Percentiles rank a stretch among this genome's conserved stretches.
These are phyloP conservation scores for Fusarium brevicatenulatum DNA, from an alignment of 2,329 filamentous ascomycete species.

Conservation along the genomic window DNA sequence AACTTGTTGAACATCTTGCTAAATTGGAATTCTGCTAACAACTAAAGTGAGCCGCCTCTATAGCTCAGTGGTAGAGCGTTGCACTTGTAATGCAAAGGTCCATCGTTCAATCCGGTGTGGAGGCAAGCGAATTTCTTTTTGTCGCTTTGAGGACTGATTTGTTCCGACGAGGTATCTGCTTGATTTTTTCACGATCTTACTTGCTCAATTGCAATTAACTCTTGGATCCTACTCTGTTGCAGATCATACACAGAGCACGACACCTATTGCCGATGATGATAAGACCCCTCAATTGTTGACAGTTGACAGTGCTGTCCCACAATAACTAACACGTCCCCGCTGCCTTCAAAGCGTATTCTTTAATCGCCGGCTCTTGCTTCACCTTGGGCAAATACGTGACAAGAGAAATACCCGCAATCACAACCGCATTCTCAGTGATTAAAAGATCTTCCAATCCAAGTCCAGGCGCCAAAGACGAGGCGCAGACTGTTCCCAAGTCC, in stretches of 20 bases:
- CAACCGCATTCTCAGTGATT: neutral
- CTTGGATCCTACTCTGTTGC: too few species aligned
- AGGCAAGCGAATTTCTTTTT: neutral
- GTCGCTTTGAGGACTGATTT: accelerated
- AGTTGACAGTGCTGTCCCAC: too few species aligned
- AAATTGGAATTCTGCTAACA: accelerated
- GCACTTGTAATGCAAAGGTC: constrained; percentile 32
- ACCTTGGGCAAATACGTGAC: neutral
- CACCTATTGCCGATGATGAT: accelerated
- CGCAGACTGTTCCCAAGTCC: neutral
- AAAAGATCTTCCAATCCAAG: neutral
- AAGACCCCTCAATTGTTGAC: neutral
- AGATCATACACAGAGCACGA: neutral
- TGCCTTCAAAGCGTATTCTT: neutral
- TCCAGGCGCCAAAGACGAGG: neutral
- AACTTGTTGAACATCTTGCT: accelerated
- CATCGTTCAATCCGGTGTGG: constrained; percentile 30
- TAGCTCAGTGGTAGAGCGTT: constrained; percentile 31
- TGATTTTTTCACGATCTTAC: accelerated
- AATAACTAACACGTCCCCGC: neutral
- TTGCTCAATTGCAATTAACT: accelerated
- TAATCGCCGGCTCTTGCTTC: neutral
- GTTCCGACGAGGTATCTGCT: accelerated
- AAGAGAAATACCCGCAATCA: neutral
- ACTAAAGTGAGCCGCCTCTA: constrained; percentile 1